Evolutionary conservation across 1,284 basidiomycete species (phyloP).

Genomic region (Ganoderma resinaceum): DNA sequence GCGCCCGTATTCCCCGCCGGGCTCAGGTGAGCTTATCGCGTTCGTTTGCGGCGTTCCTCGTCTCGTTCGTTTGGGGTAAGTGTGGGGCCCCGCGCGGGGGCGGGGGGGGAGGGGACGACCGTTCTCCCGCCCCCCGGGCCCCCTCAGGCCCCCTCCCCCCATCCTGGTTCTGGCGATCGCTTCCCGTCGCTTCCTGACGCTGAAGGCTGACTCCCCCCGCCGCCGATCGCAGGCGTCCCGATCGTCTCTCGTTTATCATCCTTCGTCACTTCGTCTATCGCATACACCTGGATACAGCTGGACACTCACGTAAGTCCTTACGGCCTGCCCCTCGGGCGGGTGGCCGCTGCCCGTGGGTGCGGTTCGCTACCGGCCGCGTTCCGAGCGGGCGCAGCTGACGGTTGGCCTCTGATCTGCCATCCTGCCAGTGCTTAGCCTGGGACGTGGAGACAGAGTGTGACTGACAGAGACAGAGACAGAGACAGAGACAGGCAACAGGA

Average conservation of each 20-base stretch:
- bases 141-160: no score
- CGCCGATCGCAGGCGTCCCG: background rate
- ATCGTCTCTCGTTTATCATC: no score
- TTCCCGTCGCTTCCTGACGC: background rate
- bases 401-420: background rate
- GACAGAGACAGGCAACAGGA: background rate
- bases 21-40: background rate
- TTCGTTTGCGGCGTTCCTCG: background rate
- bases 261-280: no score
- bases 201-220: no score
- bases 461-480: no score
- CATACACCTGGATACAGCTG: no score
- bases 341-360: background rate
- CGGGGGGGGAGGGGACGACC: background rate
- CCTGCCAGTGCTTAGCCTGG: no score
- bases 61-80: slow-evolving; percentile 5
- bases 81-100: slow-evolving; percentile 11
- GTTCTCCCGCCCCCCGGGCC: background rate
- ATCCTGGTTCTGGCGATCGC: background rate
- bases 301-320: no score
- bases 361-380: background rate
- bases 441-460: no score
- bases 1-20: background rate
- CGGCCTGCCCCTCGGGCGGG: background rate
- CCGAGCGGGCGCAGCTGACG: slow-evolving; percentile 2